Percentiles rank a stretch among this genome's conserved stretches.
phyloP scores from a whole-genome alignment of 495 filamentous ascomycete species.

The Penicillium robsamsonii region DNA sequence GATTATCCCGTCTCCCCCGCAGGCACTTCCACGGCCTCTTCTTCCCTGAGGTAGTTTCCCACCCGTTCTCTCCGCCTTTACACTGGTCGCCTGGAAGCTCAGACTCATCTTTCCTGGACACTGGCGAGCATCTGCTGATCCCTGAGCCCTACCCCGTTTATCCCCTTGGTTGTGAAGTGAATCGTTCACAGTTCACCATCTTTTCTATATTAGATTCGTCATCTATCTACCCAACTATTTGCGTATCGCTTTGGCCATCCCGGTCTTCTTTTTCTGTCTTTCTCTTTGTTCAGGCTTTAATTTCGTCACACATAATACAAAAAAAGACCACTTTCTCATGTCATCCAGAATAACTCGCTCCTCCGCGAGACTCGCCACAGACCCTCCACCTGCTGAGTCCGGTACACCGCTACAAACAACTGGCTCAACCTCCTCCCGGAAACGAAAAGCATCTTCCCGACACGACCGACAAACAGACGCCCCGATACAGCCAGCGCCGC shows the following conservation, averaged over 20 bases:
- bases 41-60: constrained; percentile 48
- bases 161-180: neutral
- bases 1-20: constrained; percentile 44
- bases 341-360: constrained; percentile 81
- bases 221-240: constrained; percentile 13
- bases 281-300: constrained; percentile 4
- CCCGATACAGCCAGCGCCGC: constrained; percentile 39
- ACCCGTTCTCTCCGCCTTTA: constrained; percentile 13
- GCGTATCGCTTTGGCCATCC: constrained; percentile 13
- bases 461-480: constrained; percentile 39
- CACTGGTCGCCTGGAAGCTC: neutral
- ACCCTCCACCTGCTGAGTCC: constrained; percentile 43
- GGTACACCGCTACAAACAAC: constrained; percentile 36
- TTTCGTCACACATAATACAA: constrained; percentile 10
- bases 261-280: constrained; percentile 9
- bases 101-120: neutral
- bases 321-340: constrained; percentile 60
- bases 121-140: neutral
- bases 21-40: constrained; percentile 39
- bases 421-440: constrained; percentile 47
- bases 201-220: constrained; percentile 3
- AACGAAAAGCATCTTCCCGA: constrained; percentile 55
- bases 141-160: neutral
- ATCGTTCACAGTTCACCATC: neutral
- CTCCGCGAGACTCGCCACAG: constrained; percentile 73